Percentiles rank a stretch among this genome's conserved stretches.
Conservation (phyloP, 768 basidiomycete species). For the Punctularia strigosozonata region DNA sequence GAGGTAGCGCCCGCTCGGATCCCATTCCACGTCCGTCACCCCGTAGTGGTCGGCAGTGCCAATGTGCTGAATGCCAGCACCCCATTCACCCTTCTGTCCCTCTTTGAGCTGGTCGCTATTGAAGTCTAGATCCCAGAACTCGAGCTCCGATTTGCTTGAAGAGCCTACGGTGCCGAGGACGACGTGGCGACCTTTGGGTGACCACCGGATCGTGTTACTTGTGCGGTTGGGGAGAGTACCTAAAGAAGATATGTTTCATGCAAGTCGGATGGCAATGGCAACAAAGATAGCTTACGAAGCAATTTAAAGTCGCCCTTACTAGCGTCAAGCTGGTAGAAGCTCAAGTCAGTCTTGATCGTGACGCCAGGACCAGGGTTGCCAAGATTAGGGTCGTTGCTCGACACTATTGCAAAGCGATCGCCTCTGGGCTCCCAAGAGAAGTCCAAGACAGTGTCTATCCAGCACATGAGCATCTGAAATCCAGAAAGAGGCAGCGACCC, state of each 20-base stretch:
- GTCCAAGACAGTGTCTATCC: constrained; percentile 78
- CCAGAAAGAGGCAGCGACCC: constrained; percentile 2
- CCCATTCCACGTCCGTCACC: constrained; percentile 97
- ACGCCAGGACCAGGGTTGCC: constrained; percentile 83
- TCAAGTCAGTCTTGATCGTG: constrained; percentile 92
- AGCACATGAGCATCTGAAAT: not conserved
- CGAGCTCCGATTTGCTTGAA: constrained; percentile 89
- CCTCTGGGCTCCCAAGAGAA: constrained; percentile 99
- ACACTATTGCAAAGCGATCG: constrained; percentile 91
- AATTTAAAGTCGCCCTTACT: constrained; percentile 90
- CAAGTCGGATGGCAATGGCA: constrained; percentile 3
- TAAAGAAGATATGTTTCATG: constrained; percentile 17
- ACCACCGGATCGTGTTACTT: constrained; percentile 94
- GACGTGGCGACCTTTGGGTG: constrained; percentile 90
- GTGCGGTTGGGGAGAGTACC: constrained; percentile 72
- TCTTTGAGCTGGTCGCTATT: constrained; percentile 49
- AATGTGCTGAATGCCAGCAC: constrained; percentile 73
- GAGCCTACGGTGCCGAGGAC: constrained; percentile 94
- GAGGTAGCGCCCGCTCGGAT: constrained; percentile 89
- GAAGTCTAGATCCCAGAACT: constrained; percentile 99
- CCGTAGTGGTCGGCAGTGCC: constrained; percentile 91
- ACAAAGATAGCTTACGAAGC: constrained; percentile 44
- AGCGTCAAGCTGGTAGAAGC: constrained; percentile 91
- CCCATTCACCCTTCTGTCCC: constrained; percentile 65
- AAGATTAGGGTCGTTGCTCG: constrained; percentile 87